Base-by-base conservation (phyloP, 2,329 filamentous ascomycete genomes). In the Alternaria incomplexa region DNA sequence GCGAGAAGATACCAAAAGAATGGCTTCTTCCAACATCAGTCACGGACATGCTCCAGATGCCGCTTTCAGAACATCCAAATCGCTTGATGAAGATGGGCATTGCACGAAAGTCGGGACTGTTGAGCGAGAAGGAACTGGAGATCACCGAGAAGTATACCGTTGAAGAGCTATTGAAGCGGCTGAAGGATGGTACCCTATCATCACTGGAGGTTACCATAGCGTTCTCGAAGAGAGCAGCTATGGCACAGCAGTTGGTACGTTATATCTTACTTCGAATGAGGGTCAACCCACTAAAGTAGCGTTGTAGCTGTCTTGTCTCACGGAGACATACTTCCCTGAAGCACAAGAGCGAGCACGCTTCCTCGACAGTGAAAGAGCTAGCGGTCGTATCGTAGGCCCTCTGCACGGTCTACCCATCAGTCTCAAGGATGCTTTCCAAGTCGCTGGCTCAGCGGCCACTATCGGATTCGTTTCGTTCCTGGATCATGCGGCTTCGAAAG, bases 341-440 rank as follows among this genome's bases (percentile, higher is more conserved):
- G 85, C 85, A 13, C 75, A 87, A 20, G 74, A 80, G 36, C 78
- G 81, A 43, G 85, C 86, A 6, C 80, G 82, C 56, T 78, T 81
- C 36, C 79, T 87, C 0, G 86, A 88, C 70, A 77, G 81, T 1
- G 79, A 86, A 58, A 78, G 84, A 12, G 81, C 79, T 75, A 15
- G 75, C 72, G 63, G 77, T 81, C 76, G 76, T 61, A 75, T 82
- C 0, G 78, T 85, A 23, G 47, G 90, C 89, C 89, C 89, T 1
- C 82, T 92, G 1, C 89, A 92, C 74, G 90, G 88, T 74, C 53
- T 90, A 1, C 87, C 87, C 0, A 78, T 90, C 50, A 85, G 87
- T 0, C 81, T 92, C 26, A 92, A 92, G 71, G 90, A 92, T 76
- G 87, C 88, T 70, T 89, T 91, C 80, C 84, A 90, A 51, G 79